Evolutionary conservation across 257 asterid species (phyloP).

Genomic region (Ajuga chamaepitys): DNA sequence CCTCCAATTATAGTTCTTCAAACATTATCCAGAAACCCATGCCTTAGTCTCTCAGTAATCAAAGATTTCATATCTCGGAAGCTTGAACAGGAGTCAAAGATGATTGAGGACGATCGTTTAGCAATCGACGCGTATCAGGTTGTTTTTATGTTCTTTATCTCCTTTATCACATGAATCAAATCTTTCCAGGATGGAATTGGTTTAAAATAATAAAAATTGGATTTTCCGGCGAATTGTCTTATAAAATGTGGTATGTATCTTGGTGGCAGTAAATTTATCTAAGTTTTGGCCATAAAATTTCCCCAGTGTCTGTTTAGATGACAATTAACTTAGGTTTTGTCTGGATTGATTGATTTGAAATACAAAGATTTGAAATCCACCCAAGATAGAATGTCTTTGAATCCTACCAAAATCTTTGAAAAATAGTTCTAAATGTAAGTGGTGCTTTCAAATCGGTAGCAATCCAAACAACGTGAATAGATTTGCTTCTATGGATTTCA

Average conservation of each 20-base stretch:
- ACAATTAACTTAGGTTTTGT: background rate
- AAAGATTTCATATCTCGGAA: constrained; percentile 90
- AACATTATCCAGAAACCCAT: constrained; percentile 78
- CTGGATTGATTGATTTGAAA: no score
- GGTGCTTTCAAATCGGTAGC: no score
- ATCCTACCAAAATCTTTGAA: no score
- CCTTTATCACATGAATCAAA: background rate
- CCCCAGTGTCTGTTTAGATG: background rate
- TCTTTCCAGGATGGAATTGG: background rate
- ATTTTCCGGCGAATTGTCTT: background rate
- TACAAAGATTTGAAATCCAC: no score
- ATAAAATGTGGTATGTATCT: background rate
- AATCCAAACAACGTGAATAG: no score
- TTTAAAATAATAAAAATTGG: background rate
- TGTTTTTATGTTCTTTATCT: constrained; percentile 10
- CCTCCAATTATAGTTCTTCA: constrained; percentile 95
- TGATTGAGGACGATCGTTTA: constrained; percentile 80
- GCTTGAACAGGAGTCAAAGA: constrained; percentile 85
- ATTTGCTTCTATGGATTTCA: no score
- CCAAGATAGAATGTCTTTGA: no score
- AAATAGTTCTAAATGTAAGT: no score
- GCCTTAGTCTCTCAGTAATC: constrained; percentile 85
- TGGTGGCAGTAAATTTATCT: background rate
- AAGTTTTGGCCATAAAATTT: background rate
- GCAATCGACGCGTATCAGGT: constrained; percentile 94